These are phyloP conservation scores for Osmanthus fragrans DNA, from an alignment of 257 asterid genomes.

Conservation along the genomic window DNA sequence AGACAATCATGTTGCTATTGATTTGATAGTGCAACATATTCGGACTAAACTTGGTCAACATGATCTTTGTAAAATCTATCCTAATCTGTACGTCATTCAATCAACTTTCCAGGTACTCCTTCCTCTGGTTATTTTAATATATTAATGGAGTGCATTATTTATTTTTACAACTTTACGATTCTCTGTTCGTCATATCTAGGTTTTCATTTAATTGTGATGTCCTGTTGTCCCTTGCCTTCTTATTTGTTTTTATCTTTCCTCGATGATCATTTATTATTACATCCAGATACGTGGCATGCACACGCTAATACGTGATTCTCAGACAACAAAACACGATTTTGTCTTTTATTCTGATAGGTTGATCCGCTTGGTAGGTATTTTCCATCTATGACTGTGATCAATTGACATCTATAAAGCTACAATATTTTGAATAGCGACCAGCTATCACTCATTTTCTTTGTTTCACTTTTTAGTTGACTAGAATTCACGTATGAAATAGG, in stretches of 20 bases:
- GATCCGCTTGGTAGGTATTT: constrained; percentile 79
- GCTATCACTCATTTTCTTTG: neutral
- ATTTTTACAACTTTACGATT: neutral
- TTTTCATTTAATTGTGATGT: neutral
- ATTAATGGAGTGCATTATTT: constrained; percentile 14
- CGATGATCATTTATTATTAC: constrained; percentile 28
- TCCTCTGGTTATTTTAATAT: constrained; percentile 18
- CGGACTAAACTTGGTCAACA: constrained; percentile 99
- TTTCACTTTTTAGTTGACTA: constrained; percentile 26
- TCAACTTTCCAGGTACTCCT: constrained; percentile 90
- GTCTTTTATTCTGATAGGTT: constrained; percentile 91
- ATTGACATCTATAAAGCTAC: constrained; percentile 18
- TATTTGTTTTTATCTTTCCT: neutral
- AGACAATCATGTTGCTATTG: constrained; percentile 98
- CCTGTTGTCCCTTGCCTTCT: neutral
- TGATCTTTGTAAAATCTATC: constrained; percentile 97
- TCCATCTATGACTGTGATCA: neutral
- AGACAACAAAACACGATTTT: constrained; percentile 87
- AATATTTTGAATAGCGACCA: neutral
- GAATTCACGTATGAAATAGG: constrained; percentile 53
- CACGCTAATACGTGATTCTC: constrained; percentile 95
- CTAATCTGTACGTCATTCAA: constrained; percentile 88
- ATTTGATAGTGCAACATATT: constrained; percentile 97
- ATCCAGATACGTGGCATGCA: constrained; percentile 99
- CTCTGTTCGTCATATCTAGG: constrained; percentile 14